Base-by-base conservation (phyloP, 495 filamentous ascomycete genomes). In the Diplogelasinospora grovesii region DNA sequence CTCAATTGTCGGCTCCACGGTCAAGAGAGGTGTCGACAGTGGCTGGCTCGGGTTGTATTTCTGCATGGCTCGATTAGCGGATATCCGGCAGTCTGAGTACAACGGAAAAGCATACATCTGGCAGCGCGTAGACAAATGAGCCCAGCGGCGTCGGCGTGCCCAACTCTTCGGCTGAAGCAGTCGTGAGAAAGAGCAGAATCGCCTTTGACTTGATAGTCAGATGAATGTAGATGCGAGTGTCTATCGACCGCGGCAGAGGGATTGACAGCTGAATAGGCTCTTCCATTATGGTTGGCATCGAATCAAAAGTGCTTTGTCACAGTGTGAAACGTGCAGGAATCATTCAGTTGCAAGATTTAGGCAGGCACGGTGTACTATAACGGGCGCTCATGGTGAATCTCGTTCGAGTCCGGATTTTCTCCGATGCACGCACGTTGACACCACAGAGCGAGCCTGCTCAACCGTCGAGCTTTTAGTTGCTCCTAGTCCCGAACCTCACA, bases 71-170 rank as follows among this genome's bases (percentile, higher is more conserved):
- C n/a, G n/a, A n/a, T n/a, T n/a, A n/a, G n/a, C 22, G 3, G 19
- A 23, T 32, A 16, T 39, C 53, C n/a, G n/a, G n/a, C 19, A 50
- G 36, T 37, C 11, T 33, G 25, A 27, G 6, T 13, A 19, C n/a
- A 32, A 26, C 27, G 28, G 3, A 14, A 11, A 11, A 14, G 65
- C 75, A 53, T 65, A 95, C 89, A 64, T 93, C 83, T 19, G 89
- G 90, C 59, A 96, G 76, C 15, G 92, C 84, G 59, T 94, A 95
- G 30, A 97, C 83, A 57, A 97, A 92, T 42, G 85, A 90, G 7
- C 85, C 85, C 43, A 89, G 61, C 0, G 78, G 57, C n/a, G 73
- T 65, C 2, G 66, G 57, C 11, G 65, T 53, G 9, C 65, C 58
- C 4, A 65, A 62, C 25, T 80, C 75, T 3, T 83, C 83, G 15